phyloP scores from a whole-genome alignment of 2,329 filamentous ascomycete genomes.

The Fusarium armeniacum region DNA sequence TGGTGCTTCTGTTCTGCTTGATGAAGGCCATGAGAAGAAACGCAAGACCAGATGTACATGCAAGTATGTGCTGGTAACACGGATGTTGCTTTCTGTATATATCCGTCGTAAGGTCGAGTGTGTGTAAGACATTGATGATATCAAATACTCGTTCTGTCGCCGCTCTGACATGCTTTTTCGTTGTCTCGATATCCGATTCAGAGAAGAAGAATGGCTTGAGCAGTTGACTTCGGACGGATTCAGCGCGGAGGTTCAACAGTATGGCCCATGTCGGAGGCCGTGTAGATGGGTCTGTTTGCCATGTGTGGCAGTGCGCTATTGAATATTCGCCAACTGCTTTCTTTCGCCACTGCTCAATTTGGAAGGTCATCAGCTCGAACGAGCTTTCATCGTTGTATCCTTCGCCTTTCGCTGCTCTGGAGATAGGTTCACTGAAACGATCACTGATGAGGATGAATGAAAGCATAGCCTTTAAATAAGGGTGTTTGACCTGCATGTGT shows the following conservation, averaged over 20 bases:
- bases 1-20: conserved; percentile 30
- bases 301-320: conserved; percentile 12
- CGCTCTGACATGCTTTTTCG: conserved; percentile 28
- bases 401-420: conserved; percentile 22
- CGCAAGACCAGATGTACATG: conserved; percentile 28
- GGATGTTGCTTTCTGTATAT: conserved; percentile 37
- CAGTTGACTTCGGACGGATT: conserved; percentile 31
- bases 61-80: conserved; percentile 30
- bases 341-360: conserved; percentile 50
- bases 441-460: conserved; percentile 38
- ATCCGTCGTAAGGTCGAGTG: conserved; percentile 23
- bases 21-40: conserved; percentile 35
- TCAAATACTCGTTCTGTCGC: conserved; percentile 31
- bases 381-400: conserved; percentile 47
- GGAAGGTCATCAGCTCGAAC: conserved; percentile 51
- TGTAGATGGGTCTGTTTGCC: conserved; percentile 21
- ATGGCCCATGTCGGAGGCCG: conserved; percentile 34
- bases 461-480: conserved; percentile 36
- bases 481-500: conserved; percentile 9
- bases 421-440: conserved; percentile 33
- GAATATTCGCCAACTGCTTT: conserved; percentile 40
- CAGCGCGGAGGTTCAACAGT: conserved; percentile 30
- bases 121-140: conserved; percentile 28
- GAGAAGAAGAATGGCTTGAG: conserved; percentile 38
- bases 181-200: conserved; percentile 30